phyloP scores from a whole-genome alignment of 148 eudicot genomes.

The Agrostemma githago region DNA sequence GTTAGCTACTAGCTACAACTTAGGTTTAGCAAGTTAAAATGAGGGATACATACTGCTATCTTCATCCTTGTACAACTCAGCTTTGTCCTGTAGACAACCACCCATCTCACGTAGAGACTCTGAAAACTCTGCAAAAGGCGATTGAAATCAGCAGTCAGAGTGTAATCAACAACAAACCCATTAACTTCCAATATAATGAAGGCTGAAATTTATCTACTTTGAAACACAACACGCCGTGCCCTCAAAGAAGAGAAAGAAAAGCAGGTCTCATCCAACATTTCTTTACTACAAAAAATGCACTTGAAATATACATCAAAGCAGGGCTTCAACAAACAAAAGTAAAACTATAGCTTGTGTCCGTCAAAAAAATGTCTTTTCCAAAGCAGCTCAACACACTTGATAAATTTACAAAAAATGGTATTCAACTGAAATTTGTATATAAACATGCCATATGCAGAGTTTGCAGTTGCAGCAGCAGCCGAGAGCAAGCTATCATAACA shows the following conservation, averaged over 20 bases:
- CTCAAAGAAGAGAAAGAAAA: not conserved
- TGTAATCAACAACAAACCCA: not conserved
- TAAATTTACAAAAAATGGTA: not conserved
- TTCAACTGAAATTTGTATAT: not conserved
- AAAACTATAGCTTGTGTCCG: not conserved
- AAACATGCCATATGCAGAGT: slow-evolving; percentile 73
- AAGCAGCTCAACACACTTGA: not conserved
- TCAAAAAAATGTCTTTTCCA: not conserved
- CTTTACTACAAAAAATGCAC: not conserved
- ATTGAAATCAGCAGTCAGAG: slow-evolving; percentile 18
- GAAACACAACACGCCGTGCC: not conserved
- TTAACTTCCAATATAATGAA: not conserved
- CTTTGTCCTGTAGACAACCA: slow-evolving; percentile 71
- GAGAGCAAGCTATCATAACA: slow-evolving; percentile 93
- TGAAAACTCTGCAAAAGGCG: slow-evolving; percentile 67
- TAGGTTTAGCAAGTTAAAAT: slow-evolving; percentile 8
- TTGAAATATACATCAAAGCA: not conserved
- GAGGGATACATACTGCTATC: slow-evolving; percentile 61
- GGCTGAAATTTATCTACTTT: not conserved
- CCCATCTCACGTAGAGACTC: slow-evolving; percentile 92
- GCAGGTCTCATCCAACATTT: not conserved
- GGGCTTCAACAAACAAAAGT: not conserved
- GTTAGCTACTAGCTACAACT: not conserved
- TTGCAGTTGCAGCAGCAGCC: slow-evolving; percentile 93
- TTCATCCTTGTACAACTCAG: slow-evolving; percentile 50